phyloP scores from a whole-genome alignment of 1,284 basidiomycete species.

The Leccinum pachyderme region DNA sequence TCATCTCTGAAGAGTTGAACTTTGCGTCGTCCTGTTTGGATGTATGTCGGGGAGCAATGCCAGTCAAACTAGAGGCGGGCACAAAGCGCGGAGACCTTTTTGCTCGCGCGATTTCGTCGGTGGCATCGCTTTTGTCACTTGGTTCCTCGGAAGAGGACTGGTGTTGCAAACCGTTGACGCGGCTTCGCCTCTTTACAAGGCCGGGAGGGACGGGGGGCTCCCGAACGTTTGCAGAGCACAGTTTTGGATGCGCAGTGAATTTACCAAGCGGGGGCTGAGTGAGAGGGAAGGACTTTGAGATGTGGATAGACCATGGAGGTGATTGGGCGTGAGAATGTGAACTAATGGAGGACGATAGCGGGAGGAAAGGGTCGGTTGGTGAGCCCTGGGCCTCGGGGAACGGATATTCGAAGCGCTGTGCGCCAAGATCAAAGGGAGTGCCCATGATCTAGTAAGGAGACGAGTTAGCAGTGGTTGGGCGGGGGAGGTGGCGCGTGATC shows the following conservation, averaged over 20 bases:
- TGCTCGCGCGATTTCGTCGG: constrained; percentile 16
- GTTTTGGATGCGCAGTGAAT: constrained; percentile 30
- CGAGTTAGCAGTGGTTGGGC: constrained; percentile 8
- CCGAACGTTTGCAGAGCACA: constrained; percentile 26
- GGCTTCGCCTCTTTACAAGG: constrained; percentile 28
- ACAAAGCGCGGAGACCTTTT: constrained; percentile 9
- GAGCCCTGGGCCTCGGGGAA: constrained; percentile 34
- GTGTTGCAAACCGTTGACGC: constrained; percentile 22
- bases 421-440: constrained; percentile 34
- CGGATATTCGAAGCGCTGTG: constrained; percentile 33
- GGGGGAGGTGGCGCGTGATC: constrained; percentile 14
- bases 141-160: constrained; percentile 32
- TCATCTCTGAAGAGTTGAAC: not conserved
- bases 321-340: constrained; percentile 26
- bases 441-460: constrained; percentile 29
- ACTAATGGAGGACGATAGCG: constrained; percentile 20
- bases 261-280: constrained; percentile 26
- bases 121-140: constrained; percentile 28
- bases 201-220: constrained; percentile 33
- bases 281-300: constrained; percentile 32
- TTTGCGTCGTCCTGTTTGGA: not conserved
- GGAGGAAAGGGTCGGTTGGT: constrained; percentile 26
- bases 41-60: constrained; percentile 1
- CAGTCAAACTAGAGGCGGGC: not conserved
- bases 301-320: constrained; percentile 29